Base-by-base conservation (phyloP, 2,329 filamentous ascomycete species). In the Talaromyces sp. region DNA sequence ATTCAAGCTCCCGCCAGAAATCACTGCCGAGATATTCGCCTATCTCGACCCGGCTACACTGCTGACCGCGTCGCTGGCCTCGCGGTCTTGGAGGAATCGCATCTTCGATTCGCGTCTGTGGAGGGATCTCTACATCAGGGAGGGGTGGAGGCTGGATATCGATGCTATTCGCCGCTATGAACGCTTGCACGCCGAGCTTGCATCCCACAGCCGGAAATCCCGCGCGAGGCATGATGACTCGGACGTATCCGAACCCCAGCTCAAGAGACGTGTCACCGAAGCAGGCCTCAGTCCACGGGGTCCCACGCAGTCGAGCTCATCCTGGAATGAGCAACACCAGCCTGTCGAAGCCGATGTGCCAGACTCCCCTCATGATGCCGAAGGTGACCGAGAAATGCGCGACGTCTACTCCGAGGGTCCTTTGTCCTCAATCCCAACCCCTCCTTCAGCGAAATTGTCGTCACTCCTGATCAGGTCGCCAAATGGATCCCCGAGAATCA, bases 1-100 rank as follows among this genome's bases (percentile, higher is more conserved):
- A 49, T 81, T 86, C 65, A 87, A 91, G 69, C 85, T 99, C 0
- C 95, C 95, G 0, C 87, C 91, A 28, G 95, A 99, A 74, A 90
- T 99, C 69, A 96, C 92, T 63, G 87, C 95, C 52, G 89, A 96
- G 70, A 89, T 98, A 52, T 88, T 99, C 51, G 88, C 89, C 17
- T 95, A 92, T 71, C 87, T 99, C 56, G 90, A 93, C 59, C 89
- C 92, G 0, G 74, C 86, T 30, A 95, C 92, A 0, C 81, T 99
- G 44, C 82, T 98, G 61, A 86, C 85, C 56, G 90, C 93, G 2
- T 91, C 92, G 0, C 84, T 86, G 52, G 87, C 92, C 17, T 97
- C 92, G 39, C 87, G 88, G 54, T 82, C 87, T 65, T 99, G 95
- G 93, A 88, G 93, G 65, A 82, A 85, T 19, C 82, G 95, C 19